phyloP scores from a whole-genome alignment of 352 stramenopile species.

The Phytophthora chlamydospora region DNA sequence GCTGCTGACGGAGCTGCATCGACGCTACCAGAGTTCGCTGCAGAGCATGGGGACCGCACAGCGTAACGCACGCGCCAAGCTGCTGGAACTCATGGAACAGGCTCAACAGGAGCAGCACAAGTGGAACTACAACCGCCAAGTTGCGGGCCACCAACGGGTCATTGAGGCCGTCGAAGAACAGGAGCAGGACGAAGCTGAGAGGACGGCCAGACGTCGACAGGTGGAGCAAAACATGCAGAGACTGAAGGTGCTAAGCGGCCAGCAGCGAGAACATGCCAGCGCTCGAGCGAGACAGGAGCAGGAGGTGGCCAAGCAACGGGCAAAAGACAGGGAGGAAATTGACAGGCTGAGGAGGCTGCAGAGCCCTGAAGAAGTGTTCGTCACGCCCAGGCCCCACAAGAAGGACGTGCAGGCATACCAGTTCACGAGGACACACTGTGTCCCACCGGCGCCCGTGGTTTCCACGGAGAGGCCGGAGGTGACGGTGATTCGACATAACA shows the following conservation, averaged over 20 bases:
- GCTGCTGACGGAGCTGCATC: constrained; percentile 52
- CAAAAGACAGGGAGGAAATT: constrained; percentile 36
- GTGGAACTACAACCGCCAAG: constrained; percentile 50
- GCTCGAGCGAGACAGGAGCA: constrained; percentile 42
- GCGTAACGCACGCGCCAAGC: constrained; percentile 60
- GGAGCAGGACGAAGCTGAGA: constrained; percentile 30
- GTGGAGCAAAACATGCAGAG: constrained; percentile 55
- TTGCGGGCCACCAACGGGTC: constrained; percentile 38
- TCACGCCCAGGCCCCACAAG: constrained; percentile 35
- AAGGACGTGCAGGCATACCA: constrained; percentile 62
- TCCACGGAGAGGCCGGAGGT: constrained; percentile 29
- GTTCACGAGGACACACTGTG: constrained; percentile 60
- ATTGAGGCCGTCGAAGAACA: constrained; percentile 39
- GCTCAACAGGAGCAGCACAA: constrained; percentile 62
- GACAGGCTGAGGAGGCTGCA: constrained; percentile 31
- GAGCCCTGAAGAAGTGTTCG: constrained; percentile 48
- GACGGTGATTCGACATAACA: constrained; percentile 67
- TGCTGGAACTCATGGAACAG: constrained; percentile 56
- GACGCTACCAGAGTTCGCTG: constrained; percentile 62
- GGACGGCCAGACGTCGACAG: constrained; percentile 36
- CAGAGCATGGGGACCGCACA: constrained; percentile 69
- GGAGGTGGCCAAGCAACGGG: constrained; percentile 35
- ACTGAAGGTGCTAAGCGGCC: constrained; percentile 42
- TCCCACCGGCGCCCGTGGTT: constrained; percentile 10
- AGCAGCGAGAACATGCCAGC: constrained; percentile 54